Conservation (phyloP, 2,329 filamentous ascomycete species). For the Fusarium buharicum region DNA sequence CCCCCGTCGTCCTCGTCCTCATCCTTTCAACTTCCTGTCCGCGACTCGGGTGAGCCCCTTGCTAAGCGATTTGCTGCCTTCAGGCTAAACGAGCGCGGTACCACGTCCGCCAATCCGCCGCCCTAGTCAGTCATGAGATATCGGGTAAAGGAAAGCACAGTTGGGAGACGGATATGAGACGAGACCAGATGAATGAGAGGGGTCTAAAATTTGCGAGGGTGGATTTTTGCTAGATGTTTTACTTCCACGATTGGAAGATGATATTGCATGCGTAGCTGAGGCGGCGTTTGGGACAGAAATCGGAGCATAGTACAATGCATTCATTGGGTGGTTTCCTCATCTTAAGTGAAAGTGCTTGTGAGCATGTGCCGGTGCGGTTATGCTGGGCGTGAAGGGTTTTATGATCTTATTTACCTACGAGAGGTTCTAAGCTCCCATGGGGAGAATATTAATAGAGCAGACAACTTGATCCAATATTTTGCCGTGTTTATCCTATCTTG, state of each 20-base stretch:
- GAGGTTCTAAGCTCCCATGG: too few relatives aligned
- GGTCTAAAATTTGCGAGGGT: constrained; percentile 11
- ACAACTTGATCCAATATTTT: too few relatives aligned
- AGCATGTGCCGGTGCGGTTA: background rate
- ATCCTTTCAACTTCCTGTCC: constrained; percentile 45
- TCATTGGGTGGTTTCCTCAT: constrained; percentile 15
- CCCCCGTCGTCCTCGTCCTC: constrained; percentile 44
- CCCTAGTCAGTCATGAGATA: constrained; percentile 34
- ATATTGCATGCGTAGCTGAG: constrained; percentile 31
- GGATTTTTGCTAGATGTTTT: constrained; percentile 19
- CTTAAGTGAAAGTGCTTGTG: constrained; percentile 5
- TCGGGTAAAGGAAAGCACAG: constrained; percentile 6
- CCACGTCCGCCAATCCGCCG: constrained; percentile 39
- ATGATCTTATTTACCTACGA: too few relatives aligned
- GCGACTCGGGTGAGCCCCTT: constrained; percentile 63
- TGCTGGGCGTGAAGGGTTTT: background rate
- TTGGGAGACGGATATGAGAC: background rate
- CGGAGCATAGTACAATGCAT: constrained; percentile 32
- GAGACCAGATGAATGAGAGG: background rate
- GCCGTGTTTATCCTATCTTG: too few relatives aligned
- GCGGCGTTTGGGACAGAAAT: constrained; percentile 36
- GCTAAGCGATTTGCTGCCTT: constrained; percentile 74
- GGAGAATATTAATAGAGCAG: too few relatives aligned
- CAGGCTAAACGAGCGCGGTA: constrained; percentile 64
- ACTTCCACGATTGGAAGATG: constrained; percentile 19